Base-by-base conservation (phyloP, 768 basidiomycete species). In the Scleroderma citrinum region DNA sequence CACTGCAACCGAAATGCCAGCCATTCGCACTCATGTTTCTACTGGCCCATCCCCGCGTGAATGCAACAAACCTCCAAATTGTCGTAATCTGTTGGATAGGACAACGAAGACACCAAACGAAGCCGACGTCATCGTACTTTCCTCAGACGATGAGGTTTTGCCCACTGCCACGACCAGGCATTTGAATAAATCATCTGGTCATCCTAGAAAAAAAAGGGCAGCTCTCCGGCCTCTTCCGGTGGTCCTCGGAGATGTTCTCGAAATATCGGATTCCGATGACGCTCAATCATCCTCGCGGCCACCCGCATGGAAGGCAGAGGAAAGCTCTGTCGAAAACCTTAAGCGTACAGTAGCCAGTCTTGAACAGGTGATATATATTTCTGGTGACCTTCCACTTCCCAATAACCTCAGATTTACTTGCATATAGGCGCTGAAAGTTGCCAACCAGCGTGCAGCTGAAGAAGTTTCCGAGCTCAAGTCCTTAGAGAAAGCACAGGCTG, bases 191-290 rank as follows among this genome's bases (percentile, higher is more conserved):
- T 34, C 53, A 1, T n/a, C 51, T 20, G 29, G 1, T 1, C 55
- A 55, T 16, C 11, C 32, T 1, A 13, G 19, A 7, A 67, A 26
- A 34, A 62, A 47, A 37, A 65, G 60, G 53, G 60, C 56, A 26
- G 56, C 54, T 45, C 50, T 48, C 16, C 39, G 37, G 37, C 29
- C 44, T n/a, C 39, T 36, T 14, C 46, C 39, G 17, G 49, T 37
- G 52, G 56, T 44, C 49, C 50, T 51, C 30, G 55, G 52, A 4
- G 77, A 80, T 17, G 63, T 80, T 17, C 74, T 81, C 44, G 80
- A 82, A 59, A 76, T 82, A 48, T 77, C 76, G 1, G 79, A 78
- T n/a, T 77, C 77, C 23, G 80, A 82, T 14, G 80, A 79, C 4
- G 40, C 14, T 12, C 41, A 37, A 21, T 20, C 52, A 19, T 31